Evolutionary conservation across 2,329 filamentous ascomycete species (phyloP), one percentile per base, ranked within the genome.

Genomic region (Monosporascus sp.): DNA sequence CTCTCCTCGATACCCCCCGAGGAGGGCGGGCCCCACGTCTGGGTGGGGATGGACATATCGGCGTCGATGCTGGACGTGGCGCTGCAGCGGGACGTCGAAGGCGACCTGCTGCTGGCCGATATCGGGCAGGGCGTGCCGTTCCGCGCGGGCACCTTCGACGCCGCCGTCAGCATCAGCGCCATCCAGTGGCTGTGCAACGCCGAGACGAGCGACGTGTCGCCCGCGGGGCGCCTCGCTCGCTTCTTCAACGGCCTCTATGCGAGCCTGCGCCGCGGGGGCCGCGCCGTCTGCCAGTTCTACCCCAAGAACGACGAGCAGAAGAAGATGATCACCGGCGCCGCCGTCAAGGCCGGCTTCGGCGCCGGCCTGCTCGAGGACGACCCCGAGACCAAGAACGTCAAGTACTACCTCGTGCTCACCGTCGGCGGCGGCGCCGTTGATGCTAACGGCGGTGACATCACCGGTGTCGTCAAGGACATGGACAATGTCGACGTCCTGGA

Each of bases 171-270:
- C 65, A 97, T 99, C 68, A 90, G 85, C 61, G 94, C 94, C 1
- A 88, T 99, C n/a, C 94, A 99, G 71, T 99, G 94, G 94, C 79
- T 99, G 31, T 99, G 94, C 71, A 97, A 96, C 70, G 94, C 93
- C 41, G 94, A 97, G 70, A 89, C 82, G 55, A 89, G 84, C 66
- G 90, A 95, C 48, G 92, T 94, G 0, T 89, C 82, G 1, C 88
- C 91, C 1, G 82, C 88, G 27, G 90, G 88, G 0, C 77, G 94
- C 6, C 72, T 99, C 25, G 81, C 83, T 5, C 79, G 93, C 45
- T 99, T 99, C 68, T 99, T 99, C 70, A 90, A 95, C 64, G 90
- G 91, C 0, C 73, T 99, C 2, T 99, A 97, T 71, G 88, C 90
- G 0, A 85, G 85, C 55, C 73, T 99, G 57, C 84, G 85, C 58